Conservation (phyloP, 108 stramenopile genomes). For the Mediolabrus comicus region DNA sequence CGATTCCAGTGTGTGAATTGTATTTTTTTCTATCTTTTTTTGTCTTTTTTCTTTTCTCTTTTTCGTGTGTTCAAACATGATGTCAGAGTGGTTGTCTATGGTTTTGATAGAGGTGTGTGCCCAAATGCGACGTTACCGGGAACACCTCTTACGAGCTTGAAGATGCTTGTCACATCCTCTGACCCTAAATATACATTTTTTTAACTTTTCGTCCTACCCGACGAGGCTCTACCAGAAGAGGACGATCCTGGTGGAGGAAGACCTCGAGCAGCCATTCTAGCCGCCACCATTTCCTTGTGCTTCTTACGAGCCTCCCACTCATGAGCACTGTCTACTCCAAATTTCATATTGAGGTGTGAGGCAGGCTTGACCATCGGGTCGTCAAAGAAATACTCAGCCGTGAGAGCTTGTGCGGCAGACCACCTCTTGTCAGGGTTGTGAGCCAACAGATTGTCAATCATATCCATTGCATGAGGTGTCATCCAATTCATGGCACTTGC, state of each 20-base stretch:
- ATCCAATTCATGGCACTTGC: constrained; percentile 65
- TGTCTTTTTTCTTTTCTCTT: background rate
- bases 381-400: constrained; percentile 88
- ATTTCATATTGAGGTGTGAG: constrained; percentile 80
- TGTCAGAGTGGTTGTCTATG: background rate
- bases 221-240: background rate
- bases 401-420: constrained; percentile 76
- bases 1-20: background rate
- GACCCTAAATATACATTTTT: background rate
- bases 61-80: background rate
- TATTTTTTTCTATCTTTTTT: constrained; percentile 1
- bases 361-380: constrained; percentile 76
- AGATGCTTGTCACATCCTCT: background rate
- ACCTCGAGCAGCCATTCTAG: constrained; percentile 2
- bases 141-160: no score
- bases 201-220: background rate
- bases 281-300: constrained; percentile 67
- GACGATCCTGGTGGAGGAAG: background rate
- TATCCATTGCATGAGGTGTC: constrained; percentile 80
- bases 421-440: constrained; percentile 78
- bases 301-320: constrained; percentile 80
- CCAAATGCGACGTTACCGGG: no score
- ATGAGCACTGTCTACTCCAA: constrained; percentile 76
- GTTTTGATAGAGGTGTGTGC: background rate
- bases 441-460: constrained; percentile 75